phyloP scores from a whole-genome alignment of 805 yeast species.

The Candida hispaniensis region DNA sequence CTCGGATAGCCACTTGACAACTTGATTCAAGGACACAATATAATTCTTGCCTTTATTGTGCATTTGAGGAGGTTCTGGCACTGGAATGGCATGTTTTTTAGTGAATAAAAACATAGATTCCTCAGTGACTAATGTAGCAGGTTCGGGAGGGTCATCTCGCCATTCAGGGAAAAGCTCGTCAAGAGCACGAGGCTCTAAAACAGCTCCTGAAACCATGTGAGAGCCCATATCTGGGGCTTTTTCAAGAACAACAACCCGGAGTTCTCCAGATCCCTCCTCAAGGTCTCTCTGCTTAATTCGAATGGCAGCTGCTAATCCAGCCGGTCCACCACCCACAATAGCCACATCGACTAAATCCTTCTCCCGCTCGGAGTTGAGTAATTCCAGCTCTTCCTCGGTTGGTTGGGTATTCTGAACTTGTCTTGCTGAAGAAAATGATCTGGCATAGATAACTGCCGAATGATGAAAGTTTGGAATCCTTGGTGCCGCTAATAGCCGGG shows the following conservation, averaged over 20 bases:
- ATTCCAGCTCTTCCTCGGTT: constrained; percentile 14
- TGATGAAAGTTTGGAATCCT: no score
- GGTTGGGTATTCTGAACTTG: constrained; percentile 4
- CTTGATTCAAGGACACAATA: constrained; percentile 72
- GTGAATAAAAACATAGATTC: constrained; percentile 68
- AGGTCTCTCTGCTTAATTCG: constrained; percentile 73
- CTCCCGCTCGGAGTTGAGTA: constrained; percentile 49
- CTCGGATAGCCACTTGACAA: constrained; percentile 72
- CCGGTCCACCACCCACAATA: constrained; percentile 97
- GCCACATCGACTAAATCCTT: constrained; percentile 85
- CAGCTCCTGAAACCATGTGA: constrained; percentile 89
- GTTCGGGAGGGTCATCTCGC: constrained; percentile 37
- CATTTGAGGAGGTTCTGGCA: constrained; percentile 94
- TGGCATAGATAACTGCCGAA: no score
- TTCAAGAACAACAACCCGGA: constrained; percentile 81
- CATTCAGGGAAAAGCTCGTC: constrained; percentile 70
- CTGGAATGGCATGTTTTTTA: constrained; percentile 47
- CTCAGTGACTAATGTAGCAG: constrained; percentile 60
- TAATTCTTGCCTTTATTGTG: constrained; percentile 62
- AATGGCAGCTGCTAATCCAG: constrained; percentile 92
- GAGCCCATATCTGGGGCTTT: constrained; percentile 90
- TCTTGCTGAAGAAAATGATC: no score
- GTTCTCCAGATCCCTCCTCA: constrained; percentile 49
- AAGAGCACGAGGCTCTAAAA: constrained; percentile 80
- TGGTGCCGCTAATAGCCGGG: no score